Evolutionary conservation across 768 basidiomycete genomes (phyloP), one percentile per base, ranked within the genome.

Genomic region (Hypsizygus marmoreus): DNA sequence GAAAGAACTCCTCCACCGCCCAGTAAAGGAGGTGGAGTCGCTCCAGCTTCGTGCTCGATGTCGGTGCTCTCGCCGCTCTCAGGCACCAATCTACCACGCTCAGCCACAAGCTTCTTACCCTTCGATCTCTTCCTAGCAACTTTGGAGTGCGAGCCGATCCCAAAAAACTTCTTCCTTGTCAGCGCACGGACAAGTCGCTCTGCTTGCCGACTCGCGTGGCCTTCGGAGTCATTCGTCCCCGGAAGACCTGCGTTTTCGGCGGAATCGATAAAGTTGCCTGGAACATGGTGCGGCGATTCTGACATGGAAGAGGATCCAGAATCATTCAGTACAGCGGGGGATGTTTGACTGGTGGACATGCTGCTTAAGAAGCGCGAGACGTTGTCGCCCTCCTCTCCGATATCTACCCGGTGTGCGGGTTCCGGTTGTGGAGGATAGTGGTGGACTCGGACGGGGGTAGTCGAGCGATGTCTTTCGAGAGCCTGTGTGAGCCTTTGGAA

Each of bases 181-280:
- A 57, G 48, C 20, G 43, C 43, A n/a, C 34, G 28, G 4, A 56
- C 52, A 6, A 53, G 49, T 14, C 41, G 35, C 25, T 53, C 46
- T 6, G 51, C 55, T 25, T 51, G 40, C 41, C 26, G n/a, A n/a
- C 16, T 11, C 44, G 45, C 14, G 44, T 47, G 20, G 19, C 19
- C 13, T 29, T 33, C 4, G 17, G 26, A 34, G 48, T 70, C 55
- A 30, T 69, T 57, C 30, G 62, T 57, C 10, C 72, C 55, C 29
- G 74, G 72, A 20, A 91, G 61, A 0, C 88, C 88, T 29, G 80
- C 82, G 37, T 72, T 77, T 61, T 91, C 88, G 37, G 74, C 62
- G 0, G 79, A 75, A 43, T 79, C 80, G 54, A 89, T 83, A 58
- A 74, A 85, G 37, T 68, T 71, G 29, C 77, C 81, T 0, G 78